Evolutionary conservation across 345 rosid species (phyloP), one percentile per base, ranked within the genome.

Genomic region (Salix viminalis): DNA sequence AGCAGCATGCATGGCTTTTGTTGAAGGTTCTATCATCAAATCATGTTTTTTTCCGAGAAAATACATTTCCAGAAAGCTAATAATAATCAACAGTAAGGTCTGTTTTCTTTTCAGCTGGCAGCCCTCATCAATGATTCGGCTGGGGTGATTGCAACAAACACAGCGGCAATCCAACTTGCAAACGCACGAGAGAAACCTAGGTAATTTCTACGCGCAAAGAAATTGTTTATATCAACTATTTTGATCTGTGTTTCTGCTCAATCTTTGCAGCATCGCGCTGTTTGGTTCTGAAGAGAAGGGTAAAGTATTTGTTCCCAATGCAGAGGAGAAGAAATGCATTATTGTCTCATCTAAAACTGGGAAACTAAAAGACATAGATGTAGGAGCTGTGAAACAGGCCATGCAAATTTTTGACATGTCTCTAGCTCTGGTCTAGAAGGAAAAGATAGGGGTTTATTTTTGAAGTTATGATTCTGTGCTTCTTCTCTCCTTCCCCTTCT

Each of bases 131-230:
- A 95, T 77, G 96, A 95, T 80, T 90, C 97, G 8, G 91, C 94
- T 66, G 97, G 99, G 50, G 91, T 95, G 50, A 88, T 95, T 34
- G 90, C 99, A 10, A 90, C 99, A 65, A 95, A 95, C 65, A 95
- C 97, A 72, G 93, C 91, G 73, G 97, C 99, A 26, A 84, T 93
- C 81, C 97, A 91, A 80, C 92, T 93, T n/a, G 97, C 97, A 69
- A 88, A 80, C 77, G 96, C 94, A 0, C 88, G 97, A 5, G 87
- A 75, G 61, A 95, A 87, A 83, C 99, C 97, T 0, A 86, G 96
- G 96, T 93, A 76, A 72, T 3, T 71, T 72, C 65, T 48, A 21
- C 48, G 23, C 34, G 36, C 1, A 46, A 61, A 18, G 34, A 26
- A 74, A 23, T 16, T 37, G 26, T 39, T 18, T 37, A 46, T 19